Evolutionary conservation across 768 basidiomycete species (phyloP), one percentile per base, ranked within the genome.

Genomic region (Russula sp.): DNA sequence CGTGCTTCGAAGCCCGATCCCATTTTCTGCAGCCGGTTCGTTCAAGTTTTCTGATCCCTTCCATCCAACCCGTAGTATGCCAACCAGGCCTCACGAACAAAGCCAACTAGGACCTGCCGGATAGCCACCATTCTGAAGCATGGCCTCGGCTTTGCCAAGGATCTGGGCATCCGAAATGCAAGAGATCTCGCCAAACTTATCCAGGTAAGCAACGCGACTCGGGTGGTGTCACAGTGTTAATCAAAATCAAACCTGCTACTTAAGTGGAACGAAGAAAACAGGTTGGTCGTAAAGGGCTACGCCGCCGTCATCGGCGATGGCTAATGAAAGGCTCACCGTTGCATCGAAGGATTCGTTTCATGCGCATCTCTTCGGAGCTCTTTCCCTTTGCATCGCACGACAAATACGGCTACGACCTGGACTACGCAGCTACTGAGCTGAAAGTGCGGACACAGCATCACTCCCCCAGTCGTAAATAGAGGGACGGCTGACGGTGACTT

Each of bases 381-480:
- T 96, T 97, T 73, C 93, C 94, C 1, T 97, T 88, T 68, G 93
- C 93, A 0, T 89, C 88, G 1, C 95, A 98, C 66, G 77, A 74
- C 18, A 78, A 77, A 20, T 83, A 93, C 68, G 93, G 93, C 0
- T 97, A 98, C 72, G 80, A 84, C 16, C 79, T 98, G 29, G 80
- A 83, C 8, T 94, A 90, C 61, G 93, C 90, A 7, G 76, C 81
- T 6, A 73, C 75, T 32, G 81, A 79, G 59, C 68, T 84, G 47
- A 78, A 78, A 68, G 79, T 76, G 38, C 6, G 61, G 32, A 16
- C 22, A 38, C 3, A 10, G 3, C 14, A 25, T 50, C 6, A 9
- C 32, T 8, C 0, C 22, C 11, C 11, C n/a, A 9, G 46, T 14
- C 36, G 11, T 34, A 25, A 22, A 20, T 29, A 20, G 38, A 35